These are phyloP conservation scores for Alternaria ventricosa DNA, from an alignment of 2,329 filamentous ascomycete genomes.

Conservation along the genomic window DNA sequence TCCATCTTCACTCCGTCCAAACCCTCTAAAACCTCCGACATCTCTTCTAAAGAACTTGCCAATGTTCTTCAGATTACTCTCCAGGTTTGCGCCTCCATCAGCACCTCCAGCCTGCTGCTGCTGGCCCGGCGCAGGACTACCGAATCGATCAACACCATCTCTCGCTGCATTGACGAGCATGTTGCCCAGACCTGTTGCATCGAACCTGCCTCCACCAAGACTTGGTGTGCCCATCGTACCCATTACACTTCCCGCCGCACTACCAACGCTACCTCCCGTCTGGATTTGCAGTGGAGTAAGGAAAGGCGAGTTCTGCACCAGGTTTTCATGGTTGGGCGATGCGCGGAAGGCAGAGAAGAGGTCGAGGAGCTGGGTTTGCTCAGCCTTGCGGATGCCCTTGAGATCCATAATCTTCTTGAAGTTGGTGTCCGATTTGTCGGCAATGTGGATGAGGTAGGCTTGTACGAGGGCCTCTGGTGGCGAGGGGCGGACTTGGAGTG, in stretches of 20 bases:
- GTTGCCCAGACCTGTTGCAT: slow-evolving; percentile 81
- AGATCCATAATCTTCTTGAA: slow-evolving; percentile 96
- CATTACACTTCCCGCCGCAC: slow-evolving; percentile 50
- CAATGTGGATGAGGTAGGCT: slow-evolving; percentile 96
- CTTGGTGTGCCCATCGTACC: slow-evolving; percentile 46
- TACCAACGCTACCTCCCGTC: slow-evolving; percentile 47
- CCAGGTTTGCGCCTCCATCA: slow-evolving; percentile 69
- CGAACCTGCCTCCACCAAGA: slow-evolving; percentile 64
- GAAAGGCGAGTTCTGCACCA: slow-evolving; percentile 53
- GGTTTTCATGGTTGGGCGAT: slow-evolving; percentile 68
- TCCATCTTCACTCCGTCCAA: slow-evolving; percentile 44
- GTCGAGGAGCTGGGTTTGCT: slow-evolving; percentile 83
- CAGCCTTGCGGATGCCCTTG: slow-evolving; percentile 84
- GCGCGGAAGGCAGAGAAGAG: slow-evolving; percentile 87
- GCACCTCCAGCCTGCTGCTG: slow-evolving; percentile 37
- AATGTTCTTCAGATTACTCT: slow-evolving; percentile 94
- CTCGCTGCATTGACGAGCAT: slow-evolving; percentile 87
- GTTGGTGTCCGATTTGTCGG: slow-evolving; percentile 89
- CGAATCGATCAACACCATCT: slow-evolving; percentile 81
- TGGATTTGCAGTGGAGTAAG: slow-evolving; percentile 48
- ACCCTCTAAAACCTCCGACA: slow-evolving; percentile 62
- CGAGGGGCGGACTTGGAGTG: slow-evolving; percentile 88
- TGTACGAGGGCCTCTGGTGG: slow-evolving; percentile 94
- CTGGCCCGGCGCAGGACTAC: slow-evolving; percentile 56
- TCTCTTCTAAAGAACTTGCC: slow-evolving; percentile 95